These are phyloP conservation scores for Kwoniella botswanensis DNA, from an alignment of 768 basidiomycete genomes.

Conservation along the genomic window DNA sequence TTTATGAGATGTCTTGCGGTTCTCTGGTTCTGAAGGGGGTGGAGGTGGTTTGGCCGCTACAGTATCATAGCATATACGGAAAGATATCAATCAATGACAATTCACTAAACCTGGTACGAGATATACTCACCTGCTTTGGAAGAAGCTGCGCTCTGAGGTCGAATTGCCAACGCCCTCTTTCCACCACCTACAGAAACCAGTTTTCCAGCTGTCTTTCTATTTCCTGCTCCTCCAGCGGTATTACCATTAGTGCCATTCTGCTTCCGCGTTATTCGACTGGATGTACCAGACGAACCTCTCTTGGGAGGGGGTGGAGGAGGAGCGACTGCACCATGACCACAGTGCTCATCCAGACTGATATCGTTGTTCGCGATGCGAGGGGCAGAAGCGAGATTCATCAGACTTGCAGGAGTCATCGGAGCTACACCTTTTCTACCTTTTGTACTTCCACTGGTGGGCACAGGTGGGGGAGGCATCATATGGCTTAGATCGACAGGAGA, in stretches of 20 bases:
- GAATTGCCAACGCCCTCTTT: slow-evolving; percentile 46
- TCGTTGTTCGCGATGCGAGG: slow-evolving; percentile 53
- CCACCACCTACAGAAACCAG: slow-evolving; percentile 4
- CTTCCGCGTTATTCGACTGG: not conserved
- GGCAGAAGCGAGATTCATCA: slow-evolving; percentile 79
- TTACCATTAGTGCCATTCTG: not conserved
- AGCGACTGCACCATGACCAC: not conserved
- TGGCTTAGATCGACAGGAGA: slow-evolving; percentile 75
- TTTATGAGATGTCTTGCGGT: slow-evolving; percentile 68
- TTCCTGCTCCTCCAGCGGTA: slow-evolving; percentile 2
- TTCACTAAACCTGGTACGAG: not conserved
- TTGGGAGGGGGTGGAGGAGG: slow-evolving; percentile 12
- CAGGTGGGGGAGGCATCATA: slow-evolving; percentile 83
- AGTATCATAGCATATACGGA: not conserved
- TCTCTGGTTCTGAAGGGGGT: slow-evolving; percentile 44
- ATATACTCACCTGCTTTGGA: slow-evolving; percentile 42
- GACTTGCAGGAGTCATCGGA: slow-evolving; percentile 87
- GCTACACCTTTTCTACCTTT: slow-evolving; percentile 57
- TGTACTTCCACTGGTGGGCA: slow-evolving; percentile 55
- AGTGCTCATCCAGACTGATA: not conserved
- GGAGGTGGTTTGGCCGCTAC: slow-evolving; percentile 59
- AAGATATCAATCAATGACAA: too few relatives aligned
- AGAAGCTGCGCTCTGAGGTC: slow-evolving; percentile 33
- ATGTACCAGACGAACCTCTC: not conserved
- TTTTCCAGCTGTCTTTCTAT: slow-evolving; percentile 16